Evolutionary conservation across 345 rosid species (phyloP).

Genomic region (Acer negundo): DNA sequence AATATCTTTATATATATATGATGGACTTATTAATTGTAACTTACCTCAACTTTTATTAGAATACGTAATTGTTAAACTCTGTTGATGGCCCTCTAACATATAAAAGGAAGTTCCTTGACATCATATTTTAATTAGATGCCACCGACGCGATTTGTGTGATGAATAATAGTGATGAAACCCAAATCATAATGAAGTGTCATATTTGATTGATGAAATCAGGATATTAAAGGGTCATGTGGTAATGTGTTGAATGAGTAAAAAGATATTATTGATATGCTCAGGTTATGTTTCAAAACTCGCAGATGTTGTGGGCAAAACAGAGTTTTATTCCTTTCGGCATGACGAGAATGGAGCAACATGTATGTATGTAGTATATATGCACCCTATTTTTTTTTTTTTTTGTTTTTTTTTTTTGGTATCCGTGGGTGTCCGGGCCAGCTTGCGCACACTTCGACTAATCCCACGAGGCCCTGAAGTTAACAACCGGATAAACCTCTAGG

Average conservation of each 20-base stretch:
- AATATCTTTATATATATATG: too few relatives aligned
- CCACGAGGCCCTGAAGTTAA: too few relatives aligned
- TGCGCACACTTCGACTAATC: too few relatives aligned
- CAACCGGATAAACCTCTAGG: too few relatives aligned
- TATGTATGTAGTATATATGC: too few relatives aligned
- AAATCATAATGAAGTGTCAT: background rate
- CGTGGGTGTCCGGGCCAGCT: too few relatives aligned
- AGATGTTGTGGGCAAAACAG: background rate
- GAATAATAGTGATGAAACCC: constrained; percentile 15
- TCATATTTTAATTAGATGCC: background rate
- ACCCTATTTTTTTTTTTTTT: too few relatives aligned
- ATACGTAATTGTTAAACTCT: background rate
- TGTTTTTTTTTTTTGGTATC: too few relatives aligned
- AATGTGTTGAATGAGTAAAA: constrained; percentile 9
- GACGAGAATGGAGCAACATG: too few relatives aligned
- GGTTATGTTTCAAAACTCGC: too few relatives aligned
- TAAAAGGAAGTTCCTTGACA: constrained; percentile 3
- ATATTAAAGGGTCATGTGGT: background rate
- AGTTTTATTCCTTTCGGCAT: background rate
- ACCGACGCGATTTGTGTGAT: background rate
- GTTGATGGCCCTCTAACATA: background rate
- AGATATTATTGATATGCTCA: background rate
- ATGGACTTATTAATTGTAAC: too few relatives aligned
- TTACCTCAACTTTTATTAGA: too few relatives aligned
- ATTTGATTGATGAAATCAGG: constrained; percentile 7